Evolutionary conservation across 495 filamentous ascomycete genomes (phyloP).

Genomic region (Tuber melanosporum): DNA sequence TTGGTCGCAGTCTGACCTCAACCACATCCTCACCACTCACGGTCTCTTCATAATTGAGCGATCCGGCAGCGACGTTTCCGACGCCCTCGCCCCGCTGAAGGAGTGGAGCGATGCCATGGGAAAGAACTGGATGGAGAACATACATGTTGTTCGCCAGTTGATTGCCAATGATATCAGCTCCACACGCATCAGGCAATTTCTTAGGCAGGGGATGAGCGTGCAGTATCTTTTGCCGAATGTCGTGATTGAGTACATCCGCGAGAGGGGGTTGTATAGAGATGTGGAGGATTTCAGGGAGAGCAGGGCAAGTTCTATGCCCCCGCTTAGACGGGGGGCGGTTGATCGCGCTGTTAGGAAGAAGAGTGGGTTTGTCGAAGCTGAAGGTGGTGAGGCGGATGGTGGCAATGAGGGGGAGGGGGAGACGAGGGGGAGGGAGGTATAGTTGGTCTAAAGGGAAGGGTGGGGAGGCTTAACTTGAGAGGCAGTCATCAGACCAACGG

Average conservation of each 20-base stretch:
- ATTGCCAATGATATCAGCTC: conserved; percentile 86
- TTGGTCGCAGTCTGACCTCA: conserved; percentile 75
- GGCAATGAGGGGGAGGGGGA: not conserved
- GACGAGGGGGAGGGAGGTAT: not conserved
- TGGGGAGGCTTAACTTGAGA: not conserved
- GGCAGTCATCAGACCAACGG: not conserved
- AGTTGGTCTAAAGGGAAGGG: not conserved
- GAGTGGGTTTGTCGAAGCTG: not conserved
- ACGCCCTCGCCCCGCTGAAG: conserved; percentile 67
- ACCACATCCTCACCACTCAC: conserved; percentile 76
- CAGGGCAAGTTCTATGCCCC: conserved; percentile 34
- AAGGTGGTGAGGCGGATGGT: not conserved
- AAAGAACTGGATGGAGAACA: conserved; percentile 54
- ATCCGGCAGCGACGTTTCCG: conserved; percentile 74
- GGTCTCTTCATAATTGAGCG: conserved; percentile 87
- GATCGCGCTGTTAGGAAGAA: not conserved
- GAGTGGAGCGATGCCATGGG: conserved; percentile 52
- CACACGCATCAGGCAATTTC: conserved; percentile 78
- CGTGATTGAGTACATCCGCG: conserved; percentile 72
- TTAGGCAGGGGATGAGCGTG: conserved; percentile 73
- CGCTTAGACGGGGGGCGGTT: conserved; percentile 7
- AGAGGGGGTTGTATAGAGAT: conserved; percentile 66
- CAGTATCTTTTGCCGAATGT: conserved; percentile 43
- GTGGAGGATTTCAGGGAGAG: conserved; percentile 34
- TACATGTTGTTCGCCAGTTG: conserved; percentile 78